phyloP scores from a whole-genome alignment of 2,329 filamentous ascomycete species.

The Cercospora canescens region DNA sequence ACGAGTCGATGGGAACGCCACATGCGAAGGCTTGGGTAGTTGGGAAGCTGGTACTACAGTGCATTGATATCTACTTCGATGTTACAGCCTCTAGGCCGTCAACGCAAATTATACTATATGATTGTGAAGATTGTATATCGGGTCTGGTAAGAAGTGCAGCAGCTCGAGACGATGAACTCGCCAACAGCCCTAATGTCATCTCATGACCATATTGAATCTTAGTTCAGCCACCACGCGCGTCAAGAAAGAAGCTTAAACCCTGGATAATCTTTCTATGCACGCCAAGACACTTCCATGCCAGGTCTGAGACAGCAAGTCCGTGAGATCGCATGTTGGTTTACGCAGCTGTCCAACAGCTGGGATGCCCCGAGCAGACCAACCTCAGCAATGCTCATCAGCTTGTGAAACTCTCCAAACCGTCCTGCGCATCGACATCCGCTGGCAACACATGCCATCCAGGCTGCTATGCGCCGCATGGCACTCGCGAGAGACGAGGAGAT shows the following conservation, averaged over 20 bases:
- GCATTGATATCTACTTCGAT: no score
- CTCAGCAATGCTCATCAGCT: background rate
- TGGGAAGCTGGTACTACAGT: no score
- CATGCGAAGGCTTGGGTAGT: no score
- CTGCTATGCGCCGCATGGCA: conserved; percentile 17
- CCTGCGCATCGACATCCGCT: background rate
- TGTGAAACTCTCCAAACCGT: background rate
- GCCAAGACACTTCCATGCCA: background rate
- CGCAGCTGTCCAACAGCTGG: background rate
- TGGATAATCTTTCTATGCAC: background rate
- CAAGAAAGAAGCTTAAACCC: background rate
- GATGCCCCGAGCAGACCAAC: background rate
- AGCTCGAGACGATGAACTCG: no score
- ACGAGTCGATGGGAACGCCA: no score
- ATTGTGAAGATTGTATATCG: background rate
- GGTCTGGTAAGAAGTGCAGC: background rate
- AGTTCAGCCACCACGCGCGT: background rate
- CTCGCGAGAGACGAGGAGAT: conserved; percentile 58
- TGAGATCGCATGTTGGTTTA: background rate
- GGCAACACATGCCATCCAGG: conserved; percentile 2
- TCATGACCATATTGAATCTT: no score
- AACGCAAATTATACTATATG: no score
- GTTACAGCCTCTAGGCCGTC: no score
- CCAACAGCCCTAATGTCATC: no score
- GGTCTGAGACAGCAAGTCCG: background rate